Base-by-base conservation (phyloP, 2,329 filamentous ascomycete genomes). In the Thyridium curvatum region DNA sequence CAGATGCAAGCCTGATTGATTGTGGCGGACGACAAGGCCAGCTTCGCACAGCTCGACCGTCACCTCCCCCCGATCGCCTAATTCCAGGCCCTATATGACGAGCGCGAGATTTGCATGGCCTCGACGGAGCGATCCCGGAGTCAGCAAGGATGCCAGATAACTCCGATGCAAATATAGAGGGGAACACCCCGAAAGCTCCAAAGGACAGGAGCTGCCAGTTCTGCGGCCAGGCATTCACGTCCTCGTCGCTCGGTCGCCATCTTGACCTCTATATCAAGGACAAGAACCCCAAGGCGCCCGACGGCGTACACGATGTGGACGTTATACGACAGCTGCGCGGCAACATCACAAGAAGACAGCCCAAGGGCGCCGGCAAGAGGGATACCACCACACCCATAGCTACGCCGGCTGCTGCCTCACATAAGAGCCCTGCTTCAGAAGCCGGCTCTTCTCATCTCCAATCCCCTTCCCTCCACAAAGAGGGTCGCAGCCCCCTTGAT, bases 191-290 rank as follows among this genome's bases (percentile, higher is more conserved):
- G 17, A 66, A 66, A 44, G 73, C 84, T 13, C 62, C 74, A 42
- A 97, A 97, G 63, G 90, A 97, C 66, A 88, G 86, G 56, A 82
- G 72, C 47, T 96, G 91, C 59, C 86, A 83, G 29, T 97, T 87
- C 66, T 97, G 91, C 61, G 74, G 80, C 34, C 88, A 95, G 60
- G 74, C 84, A 7, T 97, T 96, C 58, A 96, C 91, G 13, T 96
- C 90, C 2, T 95, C 89, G 13, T 94, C 88, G 3, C 78, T 97
- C 38, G 91, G 91, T 36, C 84, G 91, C 34, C 91, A 97, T 63
- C 81, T 96, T 49, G 91, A 97, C 59, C 77, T 95, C 30, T 96
- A 94, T 61, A 90, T 96, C 53, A 90, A 89, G 56, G 84, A 89
- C 42, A 94, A 89, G 66, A 96, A 96, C 59, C 88, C 91, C 2